These are phyloP conservation scores for Xylariaceae sp. DNA, from an alignment of 2,329 filamentous ascomycete genomes.

Conservation along the genomic window DNA sequence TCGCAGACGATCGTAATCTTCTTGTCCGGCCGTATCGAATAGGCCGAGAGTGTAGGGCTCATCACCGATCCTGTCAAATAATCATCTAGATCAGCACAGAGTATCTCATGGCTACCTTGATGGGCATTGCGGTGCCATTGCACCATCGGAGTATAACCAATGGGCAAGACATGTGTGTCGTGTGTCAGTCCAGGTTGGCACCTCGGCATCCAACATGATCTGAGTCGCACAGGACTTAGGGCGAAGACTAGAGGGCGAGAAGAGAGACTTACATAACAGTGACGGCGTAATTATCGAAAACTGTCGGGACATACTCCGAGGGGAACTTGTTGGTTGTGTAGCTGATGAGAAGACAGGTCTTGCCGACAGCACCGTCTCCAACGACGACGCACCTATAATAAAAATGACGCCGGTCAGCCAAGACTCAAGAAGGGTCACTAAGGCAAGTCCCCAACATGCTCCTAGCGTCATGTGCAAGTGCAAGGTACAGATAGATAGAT, in stretches of 20 bases:
- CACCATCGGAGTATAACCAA: not conserved
- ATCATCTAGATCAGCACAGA: constrained; percentile 10
- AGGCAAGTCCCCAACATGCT: constrained; percentile 5
- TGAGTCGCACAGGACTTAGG: not conserved
- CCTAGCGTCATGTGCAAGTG: constrained; percentile 6
- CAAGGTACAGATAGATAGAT: too few relatives aligned
- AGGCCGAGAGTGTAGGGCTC: constrained; percentile 96
- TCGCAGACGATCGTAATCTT: constrained; percentile 97
- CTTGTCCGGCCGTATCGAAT: constrained; percentile 97
- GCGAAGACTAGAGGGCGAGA: not conserved
- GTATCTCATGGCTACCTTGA: constrained; percentile 1
- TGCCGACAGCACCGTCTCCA: constrained; percentile 97
- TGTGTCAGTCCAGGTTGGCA: not conserved
- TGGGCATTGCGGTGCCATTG: not conserved
- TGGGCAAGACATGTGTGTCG: not conserved
- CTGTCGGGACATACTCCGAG: constrained; percentile 98
- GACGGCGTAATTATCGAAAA: constrained; percentile 99
- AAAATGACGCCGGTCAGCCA: constrained; percentile 19
- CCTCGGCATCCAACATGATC: not conserved
- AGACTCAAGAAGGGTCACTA: constrained; percentile 2
- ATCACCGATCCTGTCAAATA: constrained; percentile 77
- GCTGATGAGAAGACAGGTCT: constrained; percentile 97
- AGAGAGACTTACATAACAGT: constrained; percentile 81
- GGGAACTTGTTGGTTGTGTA: constrained; percentile 99
- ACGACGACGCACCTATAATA: constrained; percentile 85